These are phyloP conservation scores for Mortierella sp. DNA, from an alignment of 371 early-diverging fungal species.

Conservation along the genomic window DNA sequence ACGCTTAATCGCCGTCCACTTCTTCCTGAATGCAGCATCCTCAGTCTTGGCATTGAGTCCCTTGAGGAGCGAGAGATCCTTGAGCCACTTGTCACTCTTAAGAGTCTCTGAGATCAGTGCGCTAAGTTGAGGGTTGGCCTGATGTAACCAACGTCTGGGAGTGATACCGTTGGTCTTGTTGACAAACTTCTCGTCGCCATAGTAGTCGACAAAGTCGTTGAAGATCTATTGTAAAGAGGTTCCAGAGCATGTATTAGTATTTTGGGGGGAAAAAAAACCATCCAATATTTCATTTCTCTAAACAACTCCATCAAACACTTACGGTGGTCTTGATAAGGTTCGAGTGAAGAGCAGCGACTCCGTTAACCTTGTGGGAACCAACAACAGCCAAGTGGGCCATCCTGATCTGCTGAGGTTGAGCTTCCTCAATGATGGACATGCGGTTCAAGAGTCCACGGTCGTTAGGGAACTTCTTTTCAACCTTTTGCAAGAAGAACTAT, in stretches of 20 bases:
- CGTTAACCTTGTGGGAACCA: slow-evolving; percentile 92
- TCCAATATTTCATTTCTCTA: too few relatives aligned
- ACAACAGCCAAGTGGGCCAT: slow-evolving; percentile 73
- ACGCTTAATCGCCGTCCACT: slow-evolving; percentile 89
- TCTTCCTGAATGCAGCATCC: slow-evolving; percentile 77
- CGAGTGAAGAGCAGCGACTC: slow-evolving; percentile 94
- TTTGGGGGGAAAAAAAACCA: background rate
- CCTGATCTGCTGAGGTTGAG: slow-evolving; percentile 88
- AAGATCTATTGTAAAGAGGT: slow-evolving; percentile 67
- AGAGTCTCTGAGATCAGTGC: slow-evolving; percentile 82
- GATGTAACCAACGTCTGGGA: slow-evolving; percentile 93
- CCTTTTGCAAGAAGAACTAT: slow-evolving; percentile 89
- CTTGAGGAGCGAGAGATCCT: slow-evolving; percentile 73
- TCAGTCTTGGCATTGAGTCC: slow-evolving; percentile 70
- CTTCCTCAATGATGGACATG: slow-evolving; percentile 93
- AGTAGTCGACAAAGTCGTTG: slow-evolving; percentile 86
- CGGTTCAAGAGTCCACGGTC: slow-evolving; percentile 89
- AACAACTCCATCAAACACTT: slow-evolving; percentile 8
- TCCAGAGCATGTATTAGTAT: background rate
- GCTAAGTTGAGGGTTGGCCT: slow-evolving; percentile 89
- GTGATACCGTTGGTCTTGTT: slow-evolving; percentile 97
- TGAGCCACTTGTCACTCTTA: slow-evolving; percentile 80
- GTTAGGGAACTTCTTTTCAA: slow-evolving; percentile 82
- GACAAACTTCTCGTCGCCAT: slow-evolving; percentile 86
- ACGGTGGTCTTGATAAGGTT: slow-evolving; percentile 80